These are phyloP conservation scores for Candida germanica DNA, from an alignment of 805 yeast genomes.

Conservation along the genomic window DNA sequence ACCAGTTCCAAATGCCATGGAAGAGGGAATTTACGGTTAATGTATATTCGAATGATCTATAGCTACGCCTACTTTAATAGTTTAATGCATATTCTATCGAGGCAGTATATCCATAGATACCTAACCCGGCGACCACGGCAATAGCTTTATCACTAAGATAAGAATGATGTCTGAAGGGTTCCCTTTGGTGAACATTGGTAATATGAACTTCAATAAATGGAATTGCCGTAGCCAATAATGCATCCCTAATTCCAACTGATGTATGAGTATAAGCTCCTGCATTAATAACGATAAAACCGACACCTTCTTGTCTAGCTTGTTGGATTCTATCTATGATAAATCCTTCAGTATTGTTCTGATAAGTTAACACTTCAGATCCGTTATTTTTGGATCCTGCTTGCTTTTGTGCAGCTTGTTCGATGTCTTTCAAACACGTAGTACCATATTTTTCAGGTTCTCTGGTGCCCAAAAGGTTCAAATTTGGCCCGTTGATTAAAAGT, in stretches of 20 bases:
- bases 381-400: constrained; percentile 28
- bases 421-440: constrained; percentile 40
- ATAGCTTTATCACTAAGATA: constrained; percentile 48
- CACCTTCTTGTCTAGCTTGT: constrained; percentile 41
- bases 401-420: constrained; percentile 39
- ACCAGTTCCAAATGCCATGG: constrained; percentile 64
- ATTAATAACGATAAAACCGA: constrained; percentile 45
- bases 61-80: constrained; percentile 24
- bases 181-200: constrained; percentile 51
- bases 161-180: constrained; percentile 49
- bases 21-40: constrained; percentile 71
- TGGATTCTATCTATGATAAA: constrained; percentile 46
- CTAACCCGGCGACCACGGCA: constrained; percentile 43
- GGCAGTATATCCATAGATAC: constrained; percentile 42
- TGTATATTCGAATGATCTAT: neutral
- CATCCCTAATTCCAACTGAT: constrained; percentile 49
- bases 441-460: constrained; percentile 53
- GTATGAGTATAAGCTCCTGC: constrained; percentile 56
- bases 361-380: constrained; percentile 30
- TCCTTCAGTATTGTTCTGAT: constrained; percentile 47
- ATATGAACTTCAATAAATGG: constrained; percentile 51
- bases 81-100: constrained; percentile 40
- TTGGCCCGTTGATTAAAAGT: constrained; percentile 49
- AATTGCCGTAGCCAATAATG: constrained; percentile 45
- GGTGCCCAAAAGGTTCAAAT: constrained; percentile 46